Evolutionary conservation across 2,329 filamentous ascomycete species (phyloP).

Genomic region (Leptographium radiaticola): DNA sequence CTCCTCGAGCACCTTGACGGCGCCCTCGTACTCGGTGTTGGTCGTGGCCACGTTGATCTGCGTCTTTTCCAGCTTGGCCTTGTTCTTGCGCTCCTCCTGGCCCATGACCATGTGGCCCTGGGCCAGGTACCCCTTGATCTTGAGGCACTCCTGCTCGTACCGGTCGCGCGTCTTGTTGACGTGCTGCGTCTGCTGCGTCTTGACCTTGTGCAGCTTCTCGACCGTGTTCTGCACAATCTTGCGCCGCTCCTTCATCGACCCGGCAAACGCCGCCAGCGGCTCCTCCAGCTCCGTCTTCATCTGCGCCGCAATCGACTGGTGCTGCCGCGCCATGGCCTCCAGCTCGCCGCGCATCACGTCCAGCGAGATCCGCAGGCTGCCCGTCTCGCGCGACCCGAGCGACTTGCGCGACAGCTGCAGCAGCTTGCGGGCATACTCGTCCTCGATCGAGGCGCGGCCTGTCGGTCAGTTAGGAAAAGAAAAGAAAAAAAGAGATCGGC

Average conservation of each 20-base stretch:
- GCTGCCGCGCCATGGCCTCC: constrained; percentile 87
- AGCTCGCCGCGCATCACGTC: constrained; percentile 82
- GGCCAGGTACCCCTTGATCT: constrained; percentile 96
- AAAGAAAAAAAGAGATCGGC: no score
- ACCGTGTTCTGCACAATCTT: constrained; percentile 94
- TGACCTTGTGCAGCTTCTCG: constrained; percentile 86
- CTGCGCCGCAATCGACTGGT: constrained; percentile 77
- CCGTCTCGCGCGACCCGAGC: constrained; percentile 75
- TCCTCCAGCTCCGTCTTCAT: constrained; percentile 97
- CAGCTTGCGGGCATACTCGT: constrained; percentile 88
- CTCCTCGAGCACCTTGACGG: constrained; percentile 86
- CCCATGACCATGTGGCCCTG: constrained; percentile 99
- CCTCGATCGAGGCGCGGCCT: constrained; percentile 89
- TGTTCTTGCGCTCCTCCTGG: constrained; percentile 96
- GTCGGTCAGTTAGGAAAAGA: neutral
- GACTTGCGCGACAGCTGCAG: constrained; percentile 76
- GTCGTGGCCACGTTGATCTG: constrained; percentile 87
- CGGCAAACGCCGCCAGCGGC: constrained; percentile 78
- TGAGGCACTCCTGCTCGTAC: constrained; percentile 94
- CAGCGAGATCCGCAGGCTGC: constrained; percentile 69
- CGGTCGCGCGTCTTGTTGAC: constrained; percentile 95
- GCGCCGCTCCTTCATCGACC: constrained; percentile 87
- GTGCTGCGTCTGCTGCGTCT: constrained; percentile 76
- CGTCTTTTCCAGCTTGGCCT: constrained; percentile 96
- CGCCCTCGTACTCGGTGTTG: constrained; percentile 85